Base-by-base conservation (phyloP, 805 yeast species). In the Ogataea corticis region DNA sequence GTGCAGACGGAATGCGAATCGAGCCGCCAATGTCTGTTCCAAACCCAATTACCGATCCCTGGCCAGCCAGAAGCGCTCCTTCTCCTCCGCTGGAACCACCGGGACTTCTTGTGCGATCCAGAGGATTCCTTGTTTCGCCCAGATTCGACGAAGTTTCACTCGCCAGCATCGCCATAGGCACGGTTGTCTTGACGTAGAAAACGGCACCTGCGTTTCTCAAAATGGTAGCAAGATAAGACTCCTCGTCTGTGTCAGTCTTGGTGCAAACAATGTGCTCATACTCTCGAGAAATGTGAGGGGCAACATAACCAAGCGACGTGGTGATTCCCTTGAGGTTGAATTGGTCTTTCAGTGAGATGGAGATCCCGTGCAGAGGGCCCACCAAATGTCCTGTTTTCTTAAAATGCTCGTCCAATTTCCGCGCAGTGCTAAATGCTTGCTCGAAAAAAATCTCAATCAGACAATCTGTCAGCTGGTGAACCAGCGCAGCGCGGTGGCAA, bases 21-120 rank as follows among this genome's bases (percentile, higher is more conserved):
- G 68, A 59, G 0, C 73, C 74, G 7, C 72, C 74, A 39, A 69
- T 66, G 51, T 68, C 73, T 7, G 70, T 67, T 4, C 74, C 74
- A 23, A 70, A 31, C 1, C 73, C 73, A 38, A 70, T 48, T 1
- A 66, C 45, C 3, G 69, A 59, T 1, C 66, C 73, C 9, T 55
- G 45, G 12, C 57, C 58, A 0, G 62, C 65, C 17, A 64, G 45
- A 13, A 69, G 46, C 0, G 70, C 59, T 33, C 74, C 77, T 52
- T 73, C 77, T 25, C 77, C 77, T 7, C 76, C 75, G 6, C 75
- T 69, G 3, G 75, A 70, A 9, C 77, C 77, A 38, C 77, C 77
- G 7, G 69, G 55, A 13, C 71, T 51, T 48, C 65, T 57, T 9
- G 57, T 57, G 53, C 70, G 57, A 51, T 73, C 71, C 48, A 65